Base-by-base conservation (phyloP, 495 filamentous ascomycete species). In the Ramalina intermedia region DNA sequence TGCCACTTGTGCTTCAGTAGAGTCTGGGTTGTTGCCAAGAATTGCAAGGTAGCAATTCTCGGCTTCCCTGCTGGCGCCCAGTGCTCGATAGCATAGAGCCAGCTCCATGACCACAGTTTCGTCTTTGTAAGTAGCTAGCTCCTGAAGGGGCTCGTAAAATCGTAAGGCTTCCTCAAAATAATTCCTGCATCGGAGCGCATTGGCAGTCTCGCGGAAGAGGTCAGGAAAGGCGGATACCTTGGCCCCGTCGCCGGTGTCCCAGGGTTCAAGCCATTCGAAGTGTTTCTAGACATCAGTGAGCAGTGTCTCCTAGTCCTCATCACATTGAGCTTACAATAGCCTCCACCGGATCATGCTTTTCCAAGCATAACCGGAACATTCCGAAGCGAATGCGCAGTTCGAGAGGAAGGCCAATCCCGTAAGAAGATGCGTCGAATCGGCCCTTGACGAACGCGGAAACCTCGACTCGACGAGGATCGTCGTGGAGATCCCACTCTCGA, bases 331-430 rank as follows among this genome's bases (percentile, higher is more conserved):
- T 72, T 70, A 85, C 82, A 63, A 84, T 66, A 17, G 87, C 88
- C 66, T 96, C 90, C n/a, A 74, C 65, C 36, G 79, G 63, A 48
- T 88, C 61, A 6, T 59, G 56, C 24, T 67, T 61, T 0, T 76
- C 77, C 54, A 84, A 67, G 42, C 77, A 80, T 33, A 93, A 62
- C 21, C 93, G 76, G 61, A 83, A 93, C 4, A 91, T 57, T 9
- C 86, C 90, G 50, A 98, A 67, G 63, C 87, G 94, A 14, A 86
- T 76, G n/a, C 88, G 77, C 33, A 96, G 61, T 51, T 96, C 89
- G 3, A 85, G 57, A 1, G 91, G 91, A 13, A 98, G 70, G 1
- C 81, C 80, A 29, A 72, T 62, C 3, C 86, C 86, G 57, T 95
- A 96, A 0, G 72, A 67, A 20, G 75, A 70, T 12, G 57, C 58